Percentiles rank a stretch among this genome's conserved stretches.
These are phyloP conservation scores for Besnoitia besnoiti DNA, from an alignment of 169 alveolate genomes.

Conservation along the genomic window DNA sequence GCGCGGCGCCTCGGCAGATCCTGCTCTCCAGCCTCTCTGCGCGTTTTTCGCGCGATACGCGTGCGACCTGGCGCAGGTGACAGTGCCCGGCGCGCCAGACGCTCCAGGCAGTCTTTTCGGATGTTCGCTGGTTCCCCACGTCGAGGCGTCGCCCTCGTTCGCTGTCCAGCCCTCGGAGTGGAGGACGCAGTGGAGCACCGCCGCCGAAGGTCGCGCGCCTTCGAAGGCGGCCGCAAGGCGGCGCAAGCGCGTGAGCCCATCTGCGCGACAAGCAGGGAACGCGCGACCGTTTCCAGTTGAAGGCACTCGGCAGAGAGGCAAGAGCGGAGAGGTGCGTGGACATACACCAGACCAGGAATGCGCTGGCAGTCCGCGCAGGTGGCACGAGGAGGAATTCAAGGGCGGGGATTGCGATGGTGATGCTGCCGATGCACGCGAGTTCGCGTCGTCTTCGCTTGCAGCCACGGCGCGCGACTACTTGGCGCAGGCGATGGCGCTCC, in stretches of 20 bases:
- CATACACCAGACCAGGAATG: background rate
- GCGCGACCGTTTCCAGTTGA: no score
- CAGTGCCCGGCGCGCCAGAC: background rate
- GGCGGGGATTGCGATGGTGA: background rate
- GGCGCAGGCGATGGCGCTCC: background rate
- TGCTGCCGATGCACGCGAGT: no score
- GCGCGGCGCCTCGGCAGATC: no score
- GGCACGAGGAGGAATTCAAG: background rate
- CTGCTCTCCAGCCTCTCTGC: background rate
- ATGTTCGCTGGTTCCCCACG: background rate
- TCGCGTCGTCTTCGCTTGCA: background rate
- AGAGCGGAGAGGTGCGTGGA: no score
- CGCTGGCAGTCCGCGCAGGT: background rate
- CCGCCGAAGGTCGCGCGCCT: no score
- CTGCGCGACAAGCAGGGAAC: no score
- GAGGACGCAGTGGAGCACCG: background rate
- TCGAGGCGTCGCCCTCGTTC: background rate
- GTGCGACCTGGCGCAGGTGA: background rate
- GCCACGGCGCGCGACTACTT: background rate
- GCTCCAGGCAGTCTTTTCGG: background rate
- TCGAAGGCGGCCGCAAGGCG: no score
- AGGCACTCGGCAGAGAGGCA: no score
- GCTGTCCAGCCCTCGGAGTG: background rate
- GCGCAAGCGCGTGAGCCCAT: no score
- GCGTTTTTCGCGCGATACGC: constrained; percentile 16